Base-by-base conservation (phyloP, 352 stramenopile species). In the Pythium phragmitis region DNA sequence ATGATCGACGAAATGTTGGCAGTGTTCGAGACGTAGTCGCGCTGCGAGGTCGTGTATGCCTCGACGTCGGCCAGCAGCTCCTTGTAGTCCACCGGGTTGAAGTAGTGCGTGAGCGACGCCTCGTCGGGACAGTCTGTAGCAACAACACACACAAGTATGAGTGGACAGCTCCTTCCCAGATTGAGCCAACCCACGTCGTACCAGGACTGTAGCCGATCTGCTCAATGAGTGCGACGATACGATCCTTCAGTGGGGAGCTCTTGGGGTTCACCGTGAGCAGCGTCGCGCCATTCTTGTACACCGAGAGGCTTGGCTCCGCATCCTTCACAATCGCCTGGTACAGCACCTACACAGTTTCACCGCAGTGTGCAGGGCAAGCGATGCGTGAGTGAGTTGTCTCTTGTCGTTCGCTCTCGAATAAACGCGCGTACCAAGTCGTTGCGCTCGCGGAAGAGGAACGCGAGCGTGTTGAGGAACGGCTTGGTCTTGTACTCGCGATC, bases 1-100 rank as follows among this genome's bases (percentile, higher is more conserved):
- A 92, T 85, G 58, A 91, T 88, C 16, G 85, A 76, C 30, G 85
- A 79, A 14, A 91, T 83, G 63, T 94, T 94, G 54, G 85, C 81
- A 37, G 81, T 73, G 63, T 94, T 94, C 43, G 85, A 80, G 30
- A 92, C 72, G 69, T 86, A 88, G 71, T 94, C 85, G 47, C 77
- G 79, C 73, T 94, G 82, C 9, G 68, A 76, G 2, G 69, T 72
- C 6, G 79, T 91, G 73, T 87, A 89, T 17, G 77, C 79, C 46
- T 80, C 75, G 26, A 91, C 73, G 34, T 91, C 80, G 4, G 59
- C 54, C 21, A 90, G 59, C 26, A 92, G 54, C 50, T 90, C 81
- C 42, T 87, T 75, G 34, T 80, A 78, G 64, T 94, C 79, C 23
- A 94, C 73, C 0, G 83, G 74, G 23, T 69, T 65, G 46, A 91